These are phyloP conservation scores for Mycosphaerella sp. DNA, from an alignment of 2,329 filamentous ascomycete species.

Conservation along the genomic window DNA sequence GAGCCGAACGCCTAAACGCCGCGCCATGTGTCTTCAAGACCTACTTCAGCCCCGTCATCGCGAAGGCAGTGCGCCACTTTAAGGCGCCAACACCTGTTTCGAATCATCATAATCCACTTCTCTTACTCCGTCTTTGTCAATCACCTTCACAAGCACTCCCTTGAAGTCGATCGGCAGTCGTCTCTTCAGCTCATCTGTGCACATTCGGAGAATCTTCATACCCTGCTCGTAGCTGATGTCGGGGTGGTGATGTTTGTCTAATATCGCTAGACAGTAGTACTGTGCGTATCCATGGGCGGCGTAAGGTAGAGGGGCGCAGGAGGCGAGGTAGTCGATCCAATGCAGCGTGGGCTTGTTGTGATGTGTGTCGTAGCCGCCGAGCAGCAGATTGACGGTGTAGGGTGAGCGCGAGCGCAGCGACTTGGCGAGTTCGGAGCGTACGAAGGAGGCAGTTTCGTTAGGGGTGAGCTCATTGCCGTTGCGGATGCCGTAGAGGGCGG, in stretches of 20 bases:
- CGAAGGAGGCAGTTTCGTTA: constrained; percentile 82
- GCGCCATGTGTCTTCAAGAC: too few relatives aligned
- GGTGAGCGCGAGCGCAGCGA: constrained; percentile 87
- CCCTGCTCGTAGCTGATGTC: constrained; percentile 85
- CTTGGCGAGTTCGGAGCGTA: constrained; percentile 85
- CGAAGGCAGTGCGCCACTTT: too few relatives aligned
- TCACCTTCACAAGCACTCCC: constrained; percentile 79
- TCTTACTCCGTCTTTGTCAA: constrained; percentile 87
- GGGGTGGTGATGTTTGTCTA: constrained; percentile 98
- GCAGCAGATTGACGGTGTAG: constrained; percentile 92
- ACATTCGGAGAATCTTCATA: constrained; percentile 87
- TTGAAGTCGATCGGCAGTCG: constrained; percentile 98
- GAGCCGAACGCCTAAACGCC: too few relatives aligned
- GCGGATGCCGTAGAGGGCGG: constrained; percentile 97
- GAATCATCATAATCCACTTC: constrained; percentile 77
- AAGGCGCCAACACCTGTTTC: constrained; percentile 31
- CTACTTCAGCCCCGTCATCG: too few relatives aligned
- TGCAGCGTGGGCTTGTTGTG: constrained; percentile 48
- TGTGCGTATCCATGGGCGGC: constrained; percentile 98
- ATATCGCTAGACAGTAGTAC: constrained; percentile 97
- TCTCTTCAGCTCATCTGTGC: constrained; percentile 94
- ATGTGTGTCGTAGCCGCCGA: constrained; percentile 90
- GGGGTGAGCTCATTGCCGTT: constrained; percentile 91
- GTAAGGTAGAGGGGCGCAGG: constrained; percentile 65
- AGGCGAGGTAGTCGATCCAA: constrained; percentile 29